Base-by-base conservation (phyloP, 805 yeast species). In the Sungouiozyma ichnusensis region DNA sequence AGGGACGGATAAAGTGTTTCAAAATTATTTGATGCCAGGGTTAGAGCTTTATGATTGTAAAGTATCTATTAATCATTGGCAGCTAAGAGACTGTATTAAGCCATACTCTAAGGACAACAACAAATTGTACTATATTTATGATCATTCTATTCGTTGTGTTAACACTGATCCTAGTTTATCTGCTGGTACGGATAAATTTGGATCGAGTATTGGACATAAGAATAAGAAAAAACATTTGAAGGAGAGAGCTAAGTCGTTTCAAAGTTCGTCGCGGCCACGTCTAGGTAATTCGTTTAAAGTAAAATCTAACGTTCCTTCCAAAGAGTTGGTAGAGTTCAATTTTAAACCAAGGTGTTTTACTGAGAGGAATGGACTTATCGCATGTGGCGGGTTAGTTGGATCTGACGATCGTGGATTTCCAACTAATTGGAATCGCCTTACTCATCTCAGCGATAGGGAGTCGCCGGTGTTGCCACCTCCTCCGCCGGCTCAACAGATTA, bases 301-400 rank as follows among this genome's bases (percentile, higher is more conserved):
- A 29, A 44, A 38, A 27, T 37, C 37, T 16, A 37, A 41, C 29
- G 48, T 50, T 1, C 61, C 60, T 9, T 50, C 66, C 36, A 47
- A 61, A 36, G 62, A 65, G 36, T 59, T 73, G 33, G 62, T 72
- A 42, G 68, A 70, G 47, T 71, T 82, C 44, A 76, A 77, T 42
- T 81, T 76, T 59, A 72, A 73, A 35, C 94, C 92, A 2, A 68
- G 83, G 37, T 85, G 92, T 53, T 74, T 82, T 52, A 73, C 75
- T 42, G 78, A 79, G 42, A 55, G 60, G 6, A 73, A 72, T 46
- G 80, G 79, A 3, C 46, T 70, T 34, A 59, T 72, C 6, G 77
- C 77, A 3, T 70, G 76, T 35, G 79, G 78, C 6, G 77, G 79
- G 3, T 63, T 72, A 3, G 57, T 65, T n/a, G 71, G 68, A 8